These are phyloP conservation scores for Penicillium sp. DNA, from an alignment of 2,329 filamentous ascomycete species.

Conservation along the genomic window DNA sequence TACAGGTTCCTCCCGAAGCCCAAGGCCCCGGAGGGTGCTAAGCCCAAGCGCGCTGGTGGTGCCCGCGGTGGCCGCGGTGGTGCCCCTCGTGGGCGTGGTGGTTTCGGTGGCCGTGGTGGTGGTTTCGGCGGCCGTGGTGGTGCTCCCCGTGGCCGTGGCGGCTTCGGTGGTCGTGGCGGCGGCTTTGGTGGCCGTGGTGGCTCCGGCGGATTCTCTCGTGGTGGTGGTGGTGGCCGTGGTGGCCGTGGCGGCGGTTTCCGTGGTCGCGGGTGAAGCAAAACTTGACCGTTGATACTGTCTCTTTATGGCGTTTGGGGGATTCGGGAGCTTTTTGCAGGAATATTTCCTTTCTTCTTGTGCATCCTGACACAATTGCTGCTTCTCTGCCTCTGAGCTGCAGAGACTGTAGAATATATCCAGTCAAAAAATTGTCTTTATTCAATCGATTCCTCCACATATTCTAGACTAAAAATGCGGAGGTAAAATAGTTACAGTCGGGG, in stretches of 20 bases:
- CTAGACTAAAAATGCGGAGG: background rate
- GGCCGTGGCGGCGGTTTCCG: slow-evolving; percentile 18
- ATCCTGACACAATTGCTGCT: slow-evolving; percentile 34
- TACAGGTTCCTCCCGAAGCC: slow-evolving; percentile 83
- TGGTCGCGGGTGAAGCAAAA: slow-evolving; percentile 24
- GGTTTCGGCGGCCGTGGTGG: slow-evolving; percentile 38
- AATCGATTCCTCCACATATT: background rate
- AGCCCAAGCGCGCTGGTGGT: slow-evolving; percentile 66
- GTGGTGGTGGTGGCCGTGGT: slow-evolving; percentile 19
- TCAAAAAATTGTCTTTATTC: slow-evolving; percentile 20
- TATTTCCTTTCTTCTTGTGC: slow-evolving; percentile 36
- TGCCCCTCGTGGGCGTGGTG: slow-evolving; percentile 27
- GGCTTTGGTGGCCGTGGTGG: slow-evolving; percentile 24
- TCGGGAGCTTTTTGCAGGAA: slow-evolving; percentile 38
- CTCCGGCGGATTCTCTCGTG: slow-evolving; percentile 22
- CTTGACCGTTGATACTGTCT: slow-evolving; percentile 31
- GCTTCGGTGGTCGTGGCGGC: slow-evolving; percentile 20
- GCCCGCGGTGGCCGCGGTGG: slow-evolving; percentile 40
- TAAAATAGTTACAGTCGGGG: slow-evolving; percentile 5
- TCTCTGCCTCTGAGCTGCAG: slow-evolving; percentile 18
- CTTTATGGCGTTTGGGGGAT: slow-evolving; percentile 44
- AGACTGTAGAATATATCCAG: slow-evolving; percentile 32
- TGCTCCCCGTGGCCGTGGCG: slow-evolving; percentile 27
- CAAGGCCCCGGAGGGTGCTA: slow-evolving; percentile 66
- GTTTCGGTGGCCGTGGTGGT: slow-evolving; percentile 20